Evolutionary conservation across 495 filamentous ascomycete species (phyloP).

Genomic region (Hypoxylon perforatum): DNA sequence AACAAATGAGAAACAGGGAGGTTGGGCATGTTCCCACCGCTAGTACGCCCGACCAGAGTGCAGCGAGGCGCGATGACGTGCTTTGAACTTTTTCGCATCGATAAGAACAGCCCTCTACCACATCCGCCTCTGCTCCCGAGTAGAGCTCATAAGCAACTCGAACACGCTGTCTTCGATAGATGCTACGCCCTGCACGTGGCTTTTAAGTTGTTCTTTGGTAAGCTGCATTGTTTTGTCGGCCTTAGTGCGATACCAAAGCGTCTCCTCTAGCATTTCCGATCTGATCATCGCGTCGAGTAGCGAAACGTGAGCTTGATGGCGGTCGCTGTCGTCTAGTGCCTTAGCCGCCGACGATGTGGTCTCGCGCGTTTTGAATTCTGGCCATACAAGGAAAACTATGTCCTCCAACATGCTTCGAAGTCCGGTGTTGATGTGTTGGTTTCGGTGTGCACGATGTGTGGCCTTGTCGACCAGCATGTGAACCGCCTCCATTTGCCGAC

Average conservation of each 20-base stretch:
- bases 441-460: conserved; percentile 32
- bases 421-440: conserved; percentile 27
- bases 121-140: conserved; percentile 30
- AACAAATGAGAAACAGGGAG: too few species aligned
- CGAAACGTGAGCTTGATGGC: conserved; percentile 31
- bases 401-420: conserved; percentile 25
- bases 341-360: conserved; percentile 28
- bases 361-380: conserved; percentile 43
- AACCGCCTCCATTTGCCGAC: conserved; percentile 15
- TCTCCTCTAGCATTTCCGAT: conserved; percentile 41
- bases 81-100: neutral
- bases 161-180: conserved; percentile 36
- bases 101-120: conserved; percentile 31
- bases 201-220: conserved; percentile 28
- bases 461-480: conserved; percentile 21
- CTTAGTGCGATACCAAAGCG: conserved; percentile 39
- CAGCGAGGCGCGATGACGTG: too few species aligned
- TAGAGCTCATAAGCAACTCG: conserved; percentile 32
- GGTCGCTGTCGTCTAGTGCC: conserved; percentile 30
- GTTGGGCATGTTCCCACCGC: too few species aligned
- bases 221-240: conserved; percentile 22
- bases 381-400: conserved; percentile 29
- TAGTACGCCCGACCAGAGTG: too few species aligned
- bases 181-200: conserved; percentile 25
- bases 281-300: conserved; percentile 41